A percentile compares a stretch with the other conserved stretches of the same genome.
Conservation (phyloP, 1,284 basidiomycete genomes). For the Wallemia hederae region DNA sequence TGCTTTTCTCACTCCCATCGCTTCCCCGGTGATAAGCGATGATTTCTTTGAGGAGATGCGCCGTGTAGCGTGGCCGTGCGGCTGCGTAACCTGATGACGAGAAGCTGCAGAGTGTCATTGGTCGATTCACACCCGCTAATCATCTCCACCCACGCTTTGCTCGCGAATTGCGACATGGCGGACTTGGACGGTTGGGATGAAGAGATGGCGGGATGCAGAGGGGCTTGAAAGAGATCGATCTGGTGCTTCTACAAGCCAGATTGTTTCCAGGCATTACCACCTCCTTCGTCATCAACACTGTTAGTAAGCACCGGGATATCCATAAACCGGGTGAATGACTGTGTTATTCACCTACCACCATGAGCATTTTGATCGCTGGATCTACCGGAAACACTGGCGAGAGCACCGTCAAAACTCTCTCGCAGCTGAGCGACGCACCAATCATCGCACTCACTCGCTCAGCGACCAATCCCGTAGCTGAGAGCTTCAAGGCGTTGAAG, state of each 20-base stretch:
- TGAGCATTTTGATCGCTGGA: conserved; percentile 7
- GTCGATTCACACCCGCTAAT: background rate
- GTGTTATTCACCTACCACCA: too few species aligned
- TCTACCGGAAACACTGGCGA: conserved; percentile 9
- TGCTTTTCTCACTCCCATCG: background rate
- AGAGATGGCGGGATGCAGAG: background rate
- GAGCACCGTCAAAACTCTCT: conserved; percentile 3
- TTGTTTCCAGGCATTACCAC: too few species aligned
- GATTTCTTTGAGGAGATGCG: background rate
- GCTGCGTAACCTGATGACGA: background rate
- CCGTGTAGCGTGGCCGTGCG: background rate
- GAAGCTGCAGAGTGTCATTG: background rate
- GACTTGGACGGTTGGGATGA: background rate
- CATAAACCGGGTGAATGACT: too few species aligned
- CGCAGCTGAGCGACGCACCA: background rate
- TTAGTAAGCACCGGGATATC: too few species aligned
- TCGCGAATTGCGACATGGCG: background rate
- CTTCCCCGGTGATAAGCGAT: background rate
- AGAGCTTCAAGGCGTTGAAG: conserved; percentile 4
- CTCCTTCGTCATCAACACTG: too few species aligned
- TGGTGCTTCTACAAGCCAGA: too few species aligned
- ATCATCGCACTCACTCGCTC: conserved; percentile 6
- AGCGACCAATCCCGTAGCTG: background rate
- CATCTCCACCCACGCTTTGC: background rate
- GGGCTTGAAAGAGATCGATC: too few species aligned